Base-by-base conservation (phyloP, 495 filamentous ascomycete genomes). In the Xylaria flabelliformis region DNA sequence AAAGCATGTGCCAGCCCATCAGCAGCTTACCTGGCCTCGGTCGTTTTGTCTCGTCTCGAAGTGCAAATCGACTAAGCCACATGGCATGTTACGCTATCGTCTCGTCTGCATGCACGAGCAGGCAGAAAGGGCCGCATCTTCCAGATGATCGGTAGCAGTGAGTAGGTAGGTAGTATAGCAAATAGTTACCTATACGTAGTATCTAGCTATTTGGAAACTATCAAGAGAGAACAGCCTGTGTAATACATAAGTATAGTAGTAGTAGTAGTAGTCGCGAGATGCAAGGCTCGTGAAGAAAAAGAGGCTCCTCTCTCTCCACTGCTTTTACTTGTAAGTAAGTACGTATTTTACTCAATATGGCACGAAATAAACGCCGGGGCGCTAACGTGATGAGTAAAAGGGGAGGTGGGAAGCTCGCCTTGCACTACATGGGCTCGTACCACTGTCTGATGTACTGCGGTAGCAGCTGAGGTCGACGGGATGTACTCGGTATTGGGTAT, bases 201-300 rank as follows among this genome's bases (percentile, higher is more conserved):
- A 17, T 6, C 4, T n/a, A 17, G 15, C 17, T n/a, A 9, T 50
- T n/a, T 17, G 46, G 6, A 50, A 50, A 29, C 44, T 36, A 8
- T 36, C 7, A 36, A 42, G 39, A 42, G 39, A 42, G 39, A 42
- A 42, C 12, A 42, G 39, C 10, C 15, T 15, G 17, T 48, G 2
- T 48, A 46, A 19, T 15, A 13, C 26, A 1, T 29, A 29, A 1
- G 2, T 29, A 29, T 44, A 12, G 13, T 44, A 8, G n/a, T 46
- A 46, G 19, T 4, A 3, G 44, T 46, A 46, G 51, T 29, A 44
- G 39, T 13, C 36, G 21, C 10, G 32, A 36, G 46, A 55, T 67
- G 65, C 65, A 56, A n/a, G 65, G 32, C 65, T 56, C 65, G 65
- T 67, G 50, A 56, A 56, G 65, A 67, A 56, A 50, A 32, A 26